Conservation (phyloP, 192 early-diverging fungal species). For the Phycomyces blakesleeanus region DNA sequence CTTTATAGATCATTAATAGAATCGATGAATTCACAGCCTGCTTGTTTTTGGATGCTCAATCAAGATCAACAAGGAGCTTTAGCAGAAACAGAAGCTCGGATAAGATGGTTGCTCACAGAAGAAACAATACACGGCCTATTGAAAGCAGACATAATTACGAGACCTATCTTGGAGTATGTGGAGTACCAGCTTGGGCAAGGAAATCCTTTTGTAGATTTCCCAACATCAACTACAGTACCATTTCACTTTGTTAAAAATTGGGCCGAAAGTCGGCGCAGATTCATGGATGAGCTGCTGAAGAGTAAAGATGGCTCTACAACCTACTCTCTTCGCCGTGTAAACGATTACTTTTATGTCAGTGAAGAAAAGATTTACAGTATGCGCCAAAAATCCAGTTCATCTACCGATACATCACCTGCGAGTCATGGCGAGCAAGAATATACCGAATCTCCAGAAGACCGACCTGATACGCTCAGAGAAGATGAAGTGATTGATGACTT, state of each 20-base stretch:
- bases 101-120: conserved; percentile 61
- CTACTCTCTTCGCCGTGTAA: conserved; percentile 6
- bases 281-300: conserved; percentile 23
- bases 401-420: conserved; percentile 3
- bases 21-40: conserved; percentile 32
- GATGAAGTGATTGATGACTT: conserved; percentile 1
- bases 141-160: conserved; percentile 41
- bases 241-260: conserved; percentile 42
- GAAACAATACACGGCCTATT: conserved; percentile 68
- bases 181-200: conserved; percentile 42
- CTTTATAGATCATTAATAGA: conserved; percentile 24
- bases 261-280: conserved; percentile 16
- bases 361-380: conserved; percentile 21
- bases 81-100: conserved; percentile 42
- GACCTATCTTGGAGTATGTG: conserved; percentile 41
- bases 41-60: conserved; percentile 27
- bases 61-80: conserved; percentile 51
- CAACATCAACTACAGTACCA: conserved; percentile 44
- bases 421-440: not conserved
- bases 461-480: not conserved
- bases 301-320: not conserved
- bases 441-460: not conserved
- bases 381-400: conserved; percentile 1
- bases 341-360: conserved; percentile 20
- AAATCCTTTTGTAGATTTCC: conserved; percentile 46